phyloP scores from a whole-genome alignment of 1,284 basidiomycete genomes.

The Neonothopanus nambi region DNA sequence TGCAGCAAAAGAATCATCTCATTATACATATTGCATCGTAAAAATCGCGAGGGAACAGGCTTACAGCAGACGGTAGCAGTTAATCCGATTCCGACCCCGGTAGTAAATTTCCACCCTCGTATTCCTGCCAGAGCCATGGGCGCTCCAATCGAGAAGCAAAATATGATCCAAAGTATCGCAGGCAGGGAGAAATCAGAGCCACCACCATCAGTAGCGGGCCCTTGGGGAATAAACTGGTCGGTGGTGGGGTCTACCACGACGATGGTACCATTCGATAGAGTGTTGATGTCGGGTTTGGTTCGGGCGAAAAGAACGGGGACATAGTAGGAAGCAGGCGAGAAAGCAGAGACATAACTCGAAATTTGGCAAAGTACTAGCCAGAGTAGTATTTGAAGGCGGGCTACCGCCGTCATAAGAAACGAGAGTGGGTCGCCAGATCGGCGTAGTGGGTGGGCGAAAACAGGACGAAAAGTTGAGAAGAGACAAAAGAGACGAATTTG shows the following conservation, averaged over 20 bases:
- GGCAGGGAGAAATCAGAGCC: conserved; percentile 48
- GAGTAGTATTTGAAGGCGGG: conserved; percentile 3
- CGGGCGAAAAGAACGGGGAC: conserved; percentile 1
- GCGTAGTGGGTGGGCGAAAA: background rate
- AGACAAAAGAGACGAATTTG: background rate
- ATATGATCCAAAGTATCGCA: conserved; percentile 59
- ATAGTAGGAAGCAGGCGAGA: conserved; percentile 3
- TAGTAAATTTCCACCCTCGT: conserved; percentile 53
- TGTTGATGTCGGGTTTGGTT: conserved; percentile 32
- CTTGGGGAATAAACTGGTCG: conserved; percentile 47
- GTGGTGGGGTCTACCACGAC: conserved; percentile 47
- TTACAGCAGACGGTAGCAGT: conserved; percentile 49
- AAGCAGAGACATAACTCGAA: background rate
- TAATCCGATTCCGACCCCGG: conserved; percentile 52
- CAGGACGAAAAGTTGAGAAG: background rate
- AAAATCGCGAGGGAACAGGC: conserved; percentile 23
- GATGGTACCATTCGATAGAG: conserved; percentile 39
- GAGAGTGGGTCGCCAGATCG: conserved; percentile 10
- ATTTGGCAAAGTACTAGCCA: conserved; percentile 2
- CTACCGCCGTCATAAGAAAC: conserved; percentile 11
- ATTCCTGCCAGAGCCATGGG: conserved; percentile 59
- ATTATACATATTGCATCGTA: background rate
- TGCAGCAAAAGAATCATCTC: conserved; percentile 25
- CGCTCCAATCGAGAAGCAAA: conserved; percentile 48
- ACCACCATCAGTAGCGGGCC: conserved; percentile 56